phyloP scores from a whole-genome alignment of 2,329 filamentous ascomycete genomes.

The Harringtonia aguacate region DNA sequence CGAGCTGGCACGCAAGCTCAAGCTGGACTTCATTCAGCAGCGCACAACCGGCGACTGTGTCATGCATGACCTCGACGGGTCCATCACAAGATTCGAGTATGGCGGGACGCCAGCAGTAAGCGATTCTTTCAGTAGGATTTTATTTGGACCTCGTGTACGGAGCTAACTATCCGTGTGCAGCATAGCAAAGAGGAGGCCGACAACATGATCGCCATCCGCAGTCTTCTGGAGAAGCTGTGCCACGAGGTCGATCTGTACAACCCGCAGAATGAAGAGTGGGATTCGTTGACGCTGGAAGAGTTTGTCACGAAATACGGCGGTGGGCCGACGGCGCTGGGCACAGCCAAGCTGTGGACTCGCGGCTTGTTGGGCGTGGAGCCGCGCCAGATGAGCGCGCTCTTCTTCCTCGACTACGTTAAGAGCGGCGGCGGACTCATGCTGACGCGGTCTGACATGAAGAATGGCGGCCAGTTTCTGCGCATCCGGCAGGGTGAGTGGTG shows the following conservation, averaged over 20 bases:
- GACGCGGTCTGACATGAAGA: conserved; percentile 40
- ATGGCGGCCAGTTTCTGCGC: conserved; percentile 42
- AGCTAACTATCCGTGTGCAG: background rate
- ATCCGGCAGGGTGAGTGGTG: background rate
- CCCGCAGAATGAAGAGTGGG: background rate
- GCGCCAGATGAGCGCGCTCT: conserved; percentile 36
- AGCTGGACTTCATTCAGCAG: conserved; percentile 4
- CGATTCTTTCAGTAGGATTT: background rate
- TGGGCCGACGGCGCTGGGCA: background rate
- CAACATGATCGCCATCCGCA: conserved; percentile 1
- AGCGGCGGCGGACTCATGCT: conserved; percentile 37
- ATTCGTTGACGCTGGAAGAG: conserved; percentile 5
- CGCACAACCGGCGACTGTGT: conserved; percentile 7
- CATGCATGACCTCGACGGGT: conserved; percentile 5
- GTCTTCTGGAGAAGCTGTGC: background rate
- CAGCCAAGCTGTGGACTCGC: conserved; percentile 5
- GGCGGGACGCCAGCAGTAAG: conserved; percentile 1
- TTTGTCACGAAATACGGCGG: conserved; percentile 7
- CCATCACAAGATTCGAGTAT: conserved; percentile 6
- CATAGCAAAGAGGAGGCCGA: background rate
- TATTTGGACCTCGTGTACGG: background rate
- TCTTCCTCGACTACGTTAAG: conserved; percentile 44
- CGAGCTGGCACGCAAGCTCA: conserved; percentile 1
- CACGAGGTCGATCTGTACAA: background rate
- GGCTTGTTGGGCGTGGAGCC: conserved; percentile 34